Base-by-base conservation (phyloP, 2,329 filamentous ascomycete species). In the Zasmidium angulare region DNA sequence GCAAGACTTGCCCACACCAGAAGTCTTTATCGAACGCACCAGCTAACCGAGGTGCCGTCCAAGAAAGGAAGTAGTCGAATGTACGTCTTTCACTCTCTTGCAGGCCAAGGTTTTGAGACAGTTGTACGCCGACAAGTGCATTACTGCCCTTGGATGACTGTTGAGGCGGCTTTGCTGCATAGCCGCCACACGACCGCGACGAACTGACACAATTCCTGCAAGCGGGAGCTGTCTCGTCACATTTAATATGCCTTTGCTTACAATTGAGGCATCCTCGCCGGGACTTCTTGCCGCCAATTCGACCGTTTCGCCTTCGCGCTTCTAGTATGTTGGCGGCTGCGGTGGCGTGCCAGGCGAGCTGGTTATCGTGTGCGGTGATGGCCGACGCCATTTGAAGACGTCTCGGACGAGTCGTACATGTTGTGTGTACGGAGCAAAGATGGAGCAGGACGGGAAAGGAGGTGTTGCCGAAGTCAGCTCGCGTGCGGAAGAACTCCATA, bases 131-230 rank as follows among this genome's bases (percentile, higher is more conserved):
- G 31, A 55, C 21, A 22, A 52, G 19, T 3, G 50, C 49, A 29
- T 29, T 7, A 17, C 26, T 50, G 9, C 46, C 46, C 17, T 46
- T 17, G 14, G 10, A 11, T 29, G 26, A 29, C 22, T 29, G 29
- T 26, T 12, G 48, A 22, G 23, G 43, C 36, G 7, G 22, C 29
- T 23, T 29, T 3, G 22, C 46, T 40, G 53, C 57, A 53, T 84
- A 84, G 58, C 82, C 82, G 66, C 84, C 82, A 65, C 83, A 85
- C 61, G 74, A 77, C 53, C 82, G 77, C 4, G 82, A 80, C 1
- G 81, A 83, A 55, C 78, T 80, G 36, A 75, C 76, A 65, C 83
- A 85, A 53, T 80, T 78, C 20, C 76, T 66, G 63, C 83, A 85
- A 36, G 70, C 72, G 1, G 82, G 82, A 50, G 78, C 82, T 19